Evolutionary conservation across 306 rosid species (phyloP), one percentile per base, ranked within the genome.

Genomic region (Hylodesmum podocarpum): DNA sequence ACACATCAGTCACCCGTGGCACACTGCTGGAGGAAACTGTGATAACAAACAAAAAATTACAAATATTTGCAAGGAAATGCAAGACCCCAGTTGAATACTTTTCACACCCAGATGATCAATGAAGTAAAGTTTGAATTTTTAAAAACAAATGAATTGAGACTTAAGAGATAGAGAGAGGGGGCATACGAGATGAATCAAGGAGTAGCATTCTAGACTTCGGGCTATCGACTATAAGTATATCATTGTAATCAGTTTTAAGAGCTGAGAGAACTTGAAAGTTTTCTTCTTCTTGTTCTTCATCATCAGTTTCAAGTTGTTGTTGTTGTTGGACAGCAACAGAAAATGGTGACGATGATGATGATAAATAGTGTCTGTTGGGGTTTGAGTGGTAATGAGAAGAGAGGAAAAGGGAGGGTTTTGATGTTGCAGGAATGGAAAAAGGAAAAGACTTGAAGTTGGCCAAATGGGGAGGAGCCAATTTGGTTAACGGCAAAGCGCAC

Each of bases 131-230:
- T 81, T 49, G 33, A 68, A 75, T 19, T 54, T 75, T 49, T 31
- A 55, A 16, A 13, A 18, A 31, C 27, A 75, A 31, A 31, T 18
- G 1, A 53, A 31, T 39, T 18, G 1, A 53, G 24, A 19, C n/a
- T 0, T 5, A 12, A 31, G 14, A 13, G 40, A 31, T 18, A 62
- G 51, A 14, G 49, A 58, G 31, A 22, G 44, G 15, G 71, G 19
- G 43, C n/a, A 22, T 84, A 95, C 97, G 64, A 19, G 91, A 73
- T 40, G 95, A 84, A 78, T 95, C 98, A 67, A 92, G 98, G 53
- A 95, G 94, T 51, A 95, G 88, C 86, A 90, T 44, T 87, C 91
- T 90, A 49, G 96, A 85, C 5, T 76, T 75, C 22, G 91, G 88
- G 59, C 87, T 75, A 47, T 95, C 97, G 10, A 95, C 80, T 6